Evolutionary conservation across 306 rosid genomes (phyloP).

Genomic region (Argentina anserina): DNA sequence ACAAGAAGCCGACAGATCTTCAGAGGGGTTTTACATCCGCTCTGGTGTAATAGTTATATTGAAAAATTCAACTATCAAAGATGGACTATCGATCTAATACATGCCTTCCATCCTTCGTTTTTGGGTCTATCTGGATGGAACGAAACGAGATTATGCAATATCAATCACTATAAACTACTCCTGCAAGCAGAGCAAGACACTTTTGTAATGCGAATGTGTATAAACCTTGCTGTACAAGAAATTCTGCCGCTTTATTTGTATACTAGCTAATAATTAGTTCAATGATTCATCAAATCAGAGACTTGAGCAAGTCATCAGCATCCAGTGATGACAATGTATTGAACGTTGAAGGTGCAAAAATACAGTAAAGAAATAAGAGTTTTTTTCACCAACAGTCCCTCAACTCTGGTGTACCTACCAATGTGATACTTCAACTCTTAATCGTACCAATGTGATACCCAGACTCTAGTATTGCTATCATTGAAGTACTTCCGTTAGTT

Average conservation of each 20-base stretch:
- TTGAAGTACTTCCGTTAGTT: too few species aligned
- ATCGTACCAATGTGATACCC: too few species aligned
- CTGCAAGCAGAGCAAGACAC: slow-evolving; percentile 12
- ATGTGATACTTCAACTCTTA: too few species aligned
- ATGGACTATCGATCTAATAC: slow-evolving; percentile 54
- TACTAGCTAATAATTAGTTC: neutral
- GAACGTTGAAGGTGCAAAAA: neutral
- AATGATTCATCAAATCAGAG: neutral
- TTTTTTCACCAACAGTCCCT: too few species aligned
- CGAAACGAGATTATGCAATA: slow-evolving; percentile 10
- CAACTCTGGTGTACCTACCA: too few species aligned
- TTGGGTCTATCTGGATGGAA: slow-evolving; percentile 27
- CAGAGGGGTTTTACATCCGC: slow-evolving; percentile 87
- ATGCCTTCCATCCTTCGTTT: slow-evolving; percentile 14
- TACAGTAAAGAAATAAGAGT: too few species aligned
- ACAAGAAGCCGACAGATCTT: slow-evolving; percentile 85
- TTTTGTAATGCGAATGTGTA: neutral
- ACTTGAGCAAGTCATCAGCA: neutral
- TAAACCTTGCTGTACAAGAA: slow-evolving; percentile 7
- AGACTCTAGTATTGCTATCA: too few species aligned
- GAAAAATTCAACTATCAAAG: slow-evolving; percentile 65
- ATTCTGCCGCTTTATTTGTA: neutral
- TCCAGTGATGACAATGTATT: neutral
- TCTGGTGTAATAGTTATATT: slow-evolving; percentile 64
- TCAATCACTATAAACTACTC: slow-evolving; percentile 1